These are phyloP conservation scores for Cyclotella cryptica DNA, from an alignment of 108 stramenopile genomes.

Conservation along the genomic window DNA sequence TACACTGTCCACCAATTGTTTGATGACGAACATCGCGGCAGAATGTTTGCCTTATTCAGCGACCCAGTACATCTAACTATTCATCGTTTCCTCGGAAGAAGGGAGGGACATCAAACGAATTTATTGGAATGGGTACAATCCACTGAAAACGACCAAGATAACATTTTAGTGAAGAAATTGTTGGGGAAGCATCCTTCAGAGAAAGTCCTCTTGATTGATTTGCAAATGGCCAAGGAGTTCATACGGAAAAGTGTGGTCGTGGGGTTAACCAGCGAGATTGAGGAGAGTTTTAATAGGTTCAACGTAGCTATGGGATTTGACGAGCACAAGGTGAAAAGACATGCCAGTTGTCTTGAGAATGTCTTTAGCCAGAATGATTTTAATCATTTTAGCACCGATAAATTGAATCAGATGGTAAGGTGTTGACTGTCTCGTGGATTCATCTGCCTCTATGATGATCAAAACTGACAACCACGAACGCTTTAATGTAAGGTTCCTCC, in stretches of 20 bases:
- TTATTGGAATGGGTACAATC: slow-evolving; percentile 2
- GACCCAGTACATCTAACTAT: slow-evolving; percentile 1
- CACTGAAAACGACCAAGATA: background rate
- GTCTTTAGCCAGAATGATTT: slow-evolving; percentile 2
- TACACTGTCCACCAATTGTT: background rate
- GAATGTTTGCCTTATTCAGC: slow-evolving; percentile 9
- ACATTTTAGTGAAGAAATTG: background rate
- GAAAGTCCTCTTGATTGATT: background rate
- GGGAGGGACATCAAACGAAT: background rate
- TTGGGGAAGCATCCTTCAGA: slow-evolving; percentile 4
- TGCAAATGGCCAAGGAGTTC: slow-evolving; percentile 26
- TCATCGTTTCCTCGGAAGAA: background rate
- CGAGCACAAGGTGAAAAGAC: background rate
- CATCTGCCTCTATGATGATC: background rate
- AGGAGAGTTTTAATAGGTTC: slow-evolving; percentile 25
- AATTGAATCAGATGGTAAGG: background rate
- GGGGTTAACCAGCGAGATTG: slow-evolving; percentile 5
- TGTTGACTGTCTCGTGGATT: too few species aligned
- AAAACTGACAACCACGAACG: background rate
- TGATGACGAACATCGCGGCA: background rate
- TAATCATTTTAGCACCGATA: background rate
- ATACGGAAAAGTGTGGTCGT: slow-evolving; percentile 15
- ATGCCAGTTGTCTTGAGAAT: slow-evolving; percentile 2
- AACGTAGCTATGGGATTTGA: background rate
- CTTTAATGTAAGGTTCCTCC: background rate